phyloP scores from a whole-genome alignment of 2,329 filamentous ascomycete species.

The Phoma sp. region DNA sequence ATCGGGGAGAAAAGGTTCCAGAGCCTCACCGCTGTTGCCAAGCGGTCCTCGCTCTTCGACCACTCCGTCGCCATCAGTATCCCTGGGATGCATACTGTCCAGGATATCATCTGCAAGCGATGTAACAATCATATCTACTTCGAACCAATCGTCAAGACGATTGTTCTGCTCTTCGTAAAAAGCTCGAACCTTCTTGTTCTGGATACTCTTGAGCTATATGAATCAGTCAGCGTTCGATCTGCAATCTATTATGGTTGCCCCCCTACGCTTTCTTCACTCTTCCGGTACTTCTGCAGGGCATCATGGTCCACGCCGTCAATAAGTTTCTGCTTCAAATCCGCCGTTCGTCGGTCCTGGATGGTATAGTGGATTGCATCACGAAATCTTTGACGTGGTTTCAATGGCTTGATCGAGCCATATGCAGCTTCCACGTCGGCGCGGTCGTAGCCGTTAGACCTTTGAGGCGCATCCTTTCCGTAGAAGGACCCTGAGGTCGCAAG shows the following conservation, averaged over 20 bases:
- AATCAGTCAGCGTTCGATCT: neutral
- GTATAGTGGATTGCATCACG: slow-evolving; percentile 56
- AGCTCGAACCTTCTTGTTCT: slow-evolving; percentile 57
- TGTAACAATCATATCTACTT: slow-evolving; percentile 64
- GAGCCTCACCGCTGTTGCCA: slow-evolving; percentile 55
- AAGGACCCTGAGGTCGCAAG: slow-evolving; percentile 4
- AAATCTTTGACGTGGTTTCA: slow-evolving; percentile 44
- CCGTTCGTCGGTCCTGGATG: slow-evolving; percentile 53
- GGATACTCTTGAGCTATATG: slow-evolving; percentile 56
- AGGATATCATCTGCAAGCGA: slow-evolving; percentile 64
- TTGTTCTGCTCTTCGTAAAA: slow-evolving; percentile 64
- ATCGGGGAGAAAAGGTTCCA: slow-evolving; percentile 62
- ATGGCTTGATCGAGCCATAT: slow-evolving; percentile 28
- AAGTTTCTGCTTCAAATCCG: slow-evolving; percentile 57
- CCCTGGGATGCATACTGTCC: slow-evolving; percentile 63
- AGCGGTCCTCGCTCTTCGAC: slow-evolving; percentile 59
- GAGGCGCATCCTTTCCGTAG: slow-evolving; percentile 1
- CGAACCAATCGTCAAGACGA: slow-evolving; percentile 62
- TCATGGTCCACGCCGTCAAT: slow-evolving; percentile 55
- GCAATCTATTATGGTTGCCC: neutral
- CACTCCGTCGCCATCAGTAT: slow-evolving; percentile 63
- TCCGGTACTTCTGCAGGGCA: slow-evolving; percentile 57
- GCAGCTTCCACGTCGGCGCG: slow-evolving; percentile 38
- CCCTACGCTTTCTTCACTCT: slow-evolving; percentile 56
- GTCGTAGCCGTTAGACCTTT: slow-evolving; percentile 1